Evolutionary conservation across 148 eudicot species (phyloP).

Genomic region (Rhododendron griersonianum): DNA sequence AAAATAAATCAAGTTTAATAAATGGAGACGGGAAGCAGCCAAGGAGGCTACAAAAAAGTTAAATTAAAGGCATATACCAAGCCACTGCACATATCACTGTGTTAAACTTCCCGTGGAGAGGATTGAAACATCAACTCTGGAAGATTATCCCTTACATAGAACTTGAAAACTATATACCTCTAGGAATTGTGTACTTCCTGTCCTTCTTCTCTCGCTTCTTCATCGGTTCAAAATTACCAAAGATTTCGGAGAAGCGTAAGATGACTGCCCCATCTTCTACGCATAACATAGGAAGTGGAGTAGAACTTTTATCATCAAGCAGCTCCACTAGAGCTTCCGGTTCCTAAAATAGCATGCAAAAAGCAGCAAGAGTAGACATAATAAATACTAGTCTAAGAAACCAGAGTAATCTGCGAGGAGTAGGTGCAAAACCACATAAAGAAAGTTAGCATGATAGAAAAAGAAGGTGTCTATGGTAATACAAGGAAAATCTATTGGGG

Average conservation of each 20-base stretch:
- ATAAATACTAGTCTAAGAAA: conserved; percentile 3
- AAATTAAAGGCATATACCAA: background rate
- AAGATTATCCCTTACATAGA: background rate
- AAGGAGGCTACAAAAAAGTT: background rate
- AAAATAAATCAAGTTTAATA: background rate
- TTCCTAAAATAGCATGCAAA: conserved; percentile 35
- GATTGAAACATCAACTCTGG: background rate
- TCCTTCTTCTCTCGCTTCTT: conserved; percentile 62
- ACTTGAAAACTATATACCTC: conserved; percentile 39
- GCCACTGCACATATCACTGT: background rate
- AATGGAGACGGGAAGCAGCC: background rate
- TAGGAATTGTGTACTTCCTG: conserved; percentile 44
- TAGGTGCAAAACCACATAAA: background rate
- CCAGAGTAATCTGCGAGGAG: background rate
- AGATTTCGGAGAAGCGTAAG: conserved; percentile 89
- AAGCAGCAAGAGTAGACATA: background rate
- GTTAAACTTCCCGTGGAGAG: background rate
- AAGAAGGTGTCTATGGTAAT: background rate
- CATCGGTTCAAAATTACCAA: conserved; percentile 66
- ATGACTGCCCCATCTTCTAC: conserved; percentile 74
- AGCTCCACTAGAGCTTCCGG: conserved; percentile 30
- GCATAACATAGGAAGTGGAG: conserved; percentile 70
- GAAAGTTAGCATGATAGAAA: background rate
- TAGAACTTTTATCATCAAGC: conserved; percentile 25
- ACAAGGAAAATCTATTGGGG: background rate